A percentile compares a stretch with the other conserved stretches of the same genome.
Evolutionary conservation across 2,329 filamentous ascomycete genomes (phyloP).

Genomic region (Trichoderma brevicompactum): DNA sequence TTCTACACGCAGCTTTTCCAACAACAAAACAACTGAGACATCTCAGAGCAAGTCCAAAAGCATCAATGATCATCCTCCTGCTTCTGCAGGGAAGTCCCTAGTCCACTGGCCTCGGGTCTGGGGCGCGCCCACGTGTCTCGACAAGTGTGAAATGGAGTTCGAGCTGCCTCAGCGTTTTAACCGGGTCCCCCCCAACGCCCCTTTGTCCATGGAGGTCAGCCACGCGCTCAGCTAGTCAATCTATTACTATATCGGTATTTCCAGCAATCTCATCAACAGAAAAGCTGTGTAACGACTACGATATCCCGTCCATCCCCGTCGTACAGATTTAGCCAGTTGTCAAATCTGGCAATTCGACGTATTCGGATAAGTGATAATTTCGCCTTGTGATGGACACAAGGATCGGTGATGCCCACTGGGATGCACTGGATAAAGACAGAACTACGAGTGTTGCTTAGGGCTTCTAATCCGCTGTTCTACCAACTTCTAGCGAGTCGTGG

Average conservation of each 20-base stretch:
- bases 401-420: background rate
- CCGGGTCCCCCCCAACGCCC: too few relatives aligned
- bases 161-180: slow-evolving; percentile 11
- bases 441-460: too few relatives aligned
- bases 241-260: background rate
- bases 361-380: background rate
- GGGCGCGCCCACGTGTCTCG: slow-evolving; percentile 21
- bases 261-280: background rate
- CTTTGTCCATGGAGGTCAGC: background rate
- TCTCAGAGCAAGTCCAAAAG: background rate
- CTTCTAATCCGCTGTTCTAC: too few relatives aligned
- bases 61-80: background rate
- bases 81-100: slow-evolving; percentile 17
- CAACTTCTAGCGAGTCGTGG: too few relatives aligned
- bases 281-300: background rate
- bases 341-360: background rate
- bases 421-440: too few relatives aligned
- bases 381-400: slow-evolving; percentile 3
- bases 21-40: slow-evolving; percentile 2
- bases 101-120: background rate
- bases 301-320: background rate
- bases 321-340: background rate
- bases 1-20: too few relatives aligned
- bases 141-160: background rate
- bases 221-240: background rate